Percentiles rank a stretch among this genome's conserved stretches.
Evolutionary conservation across 768 basidiomycete species (phyloP).

Genomic region (Boletellus ananiceps): DNA sequence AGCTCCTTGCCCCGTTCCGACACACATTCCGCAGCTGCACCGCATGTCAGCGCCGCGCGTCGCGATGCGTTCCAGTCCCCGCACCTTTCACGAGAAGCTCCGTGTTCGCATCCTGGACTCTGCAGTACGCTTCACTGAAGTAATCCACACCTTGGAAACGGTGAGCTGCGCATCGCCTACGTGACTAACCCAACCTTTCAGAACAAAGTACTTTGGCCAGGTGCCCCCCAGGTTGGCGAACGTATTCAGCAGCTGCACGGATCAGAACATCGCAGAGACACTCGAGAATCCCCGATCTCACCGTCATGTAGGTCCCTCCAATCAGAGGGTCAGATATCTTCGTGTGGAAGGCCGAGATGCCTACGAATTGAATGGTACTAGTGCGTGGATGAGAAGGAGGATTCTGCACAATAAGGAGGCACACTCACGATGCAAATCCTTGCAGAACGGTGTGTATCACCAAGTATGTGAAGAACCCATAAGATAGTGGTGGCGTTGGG

Average conservation of each 20-base stretch:
- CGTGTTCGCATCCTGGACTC: conserved; percentile 54
- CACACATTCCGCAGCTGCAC: conserved; percentile 78
- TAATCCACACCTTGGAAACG: conserved; percentile 67
- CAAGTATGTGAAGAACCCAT: conserved; percentile 75
- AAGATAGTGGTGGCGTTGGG: conserved; percentile 69
- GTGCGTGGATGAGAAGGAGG: conserved; percentile 1
- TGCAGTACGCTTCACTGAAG: conserved; percentile 82
- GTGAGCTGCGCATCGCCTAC: conserved; percentile 7
- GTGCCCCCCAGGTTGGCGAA: conserved; percentile 96
- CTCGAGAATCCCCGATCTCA: conserved; percentile 34
- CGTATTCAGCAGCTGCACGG: conserved; percentile 79
- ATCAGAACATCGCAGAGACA: conserved; percentile 6
- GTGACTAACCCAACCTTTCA: conserved; percentile 57
- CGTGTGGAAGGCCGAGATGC: conserved; percentile 98
- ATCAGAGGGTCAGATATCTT: conserved; percentile 94
- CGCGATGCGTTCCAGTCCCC: conserved; percentile 3
- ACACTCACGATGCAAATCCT: conserved; percentile 76
- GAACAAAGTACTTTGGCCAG: conserved; percentile 94
- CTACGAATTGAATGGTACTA: conserved; percentile 98
- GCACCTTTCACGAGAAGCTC: conserved; percentile 54
- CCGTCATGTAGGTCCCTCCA: conserved; percentile 99
- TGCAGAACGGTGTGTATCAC: conserved; percentile 78
- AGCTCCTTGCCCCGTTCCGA: conserved; percentile 83
- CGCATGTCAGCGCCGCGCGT: conserved; percentile 7
- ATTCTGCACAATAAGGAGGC: background rate